Evolutionary conservation across 2,329 filamentous ascomycete species (phyloP), one percentile per base, ranked within the genome.

Genomic region (Didymella pinodella): DNA sequence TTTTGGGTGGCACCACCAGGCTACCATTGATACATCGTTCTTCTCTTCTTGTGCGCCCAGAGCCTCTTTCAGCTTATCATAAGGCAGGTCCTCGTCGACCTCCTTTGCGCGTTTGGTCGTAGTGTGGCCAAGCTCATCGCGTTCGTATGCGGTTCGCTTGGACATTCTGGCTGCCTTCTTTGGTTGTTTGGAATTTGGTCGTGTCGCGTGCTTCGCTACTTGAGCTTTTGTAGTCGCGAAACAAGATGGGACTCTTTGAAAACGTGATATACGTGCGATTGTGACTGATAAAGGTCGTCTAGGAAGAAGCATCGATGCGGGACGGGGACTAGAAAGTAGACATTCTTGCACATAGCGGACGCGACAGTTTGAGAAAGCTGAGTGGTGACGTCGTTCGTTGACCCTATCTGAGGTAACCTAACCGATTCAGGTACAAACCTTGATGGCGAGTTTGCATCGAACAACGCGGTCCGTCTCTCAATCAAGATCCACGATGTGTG

Each of bases 1-100:
- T 60, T 83, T 83, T 56, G 78, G 79, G n/a, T 81, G 78, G 62
- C 83, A 84, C 82, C 82, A 84, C 59, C 83, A 81, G 5, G 80
- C 70, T 0, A 83, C 78, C 57, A 76, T 80, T n/a, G 69, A 72
- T 6, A 77, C 74, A 7, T 78, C 69, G 20, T 75, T 71, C 11
- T 75, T 69, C 34, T 74, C 74, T 18, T 77, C 68, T 57, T 80
- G 81, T 7, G 74, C 67, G 22, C 76, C 71, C 4, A 83, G 68
- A 1, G 75, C 68, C 41, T 75, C 67, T n/a, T 71, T 63, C 16
- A 84, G 72, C 34, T 79, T 67, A 14, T 78, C 70, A 57, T 79
- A 82, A 0, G 82, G 82, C 1, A 78, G 69, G 26, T 82, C 67
- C 7, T 74, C 69, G 51, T 83, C 82, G 48, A 84, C 75, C 59